Conservation (phyloP, 495 filamentous ascomycete genomes). For the Hypoxylon fragiforme region DNA sequence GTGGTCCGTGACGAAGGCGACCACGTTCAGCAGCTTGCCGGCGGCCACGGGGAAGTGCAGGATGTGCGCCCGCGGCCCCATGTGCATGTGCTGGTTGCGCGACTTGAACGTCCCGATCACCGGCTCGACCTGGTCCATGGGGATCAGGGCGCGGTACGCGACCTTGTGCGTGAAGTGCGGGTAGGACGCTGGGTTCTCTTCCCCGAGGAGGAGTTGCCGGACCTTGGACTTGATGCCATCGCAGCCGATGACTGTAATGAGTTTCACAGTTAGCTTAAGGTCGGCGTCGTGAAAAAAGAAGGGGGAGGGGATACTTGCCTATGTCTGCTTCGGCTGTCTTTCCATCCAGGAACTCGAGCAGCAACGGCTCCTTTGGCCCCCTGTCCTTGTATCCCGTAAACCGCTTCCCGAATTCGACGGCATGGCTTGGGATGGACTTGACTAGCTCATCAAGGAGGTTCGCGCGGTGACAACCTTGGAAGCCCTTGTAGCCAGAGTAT, state of each 20-base stretch:
- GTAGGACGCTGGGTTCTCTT: constrained; percentile 42
- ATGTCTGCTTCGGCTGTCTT: constrained; percentile 48
- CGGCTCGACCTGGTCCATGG: constrained; percentile 45
- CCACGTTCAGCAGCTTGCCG: constrained; percentile 49
- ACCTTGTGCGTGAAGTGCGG: constrained; percentile 51
- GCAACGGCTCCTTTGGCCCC: constrained; percentile 33
- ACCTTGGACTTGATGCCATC: constrained; percentile 59
- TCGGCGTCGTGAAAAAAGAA: too few relatives aligned
- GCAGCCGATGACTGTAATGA: constrained; percentile 51
- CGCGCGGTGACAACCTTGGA: constrained; percentile 52
- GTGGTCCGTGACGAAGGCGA: constrained; percentile 47
- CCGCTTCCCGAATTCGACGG: constrained; percentile 42
- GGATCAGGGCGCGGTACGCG: constrained; percentile 53
- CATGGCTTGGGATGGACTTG: constrained; percentile 47
- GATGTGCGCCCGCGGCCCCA: constrained; percentile 50
- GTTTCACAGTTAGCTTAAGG: constrained; percentile 1
- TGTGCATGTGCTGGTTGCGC: constrained; percentile 47
- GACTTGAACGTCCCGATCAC: constrained; percentile 49
- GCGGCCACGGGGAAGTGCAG: constrained; percentile 46
- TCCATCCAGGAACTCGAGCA: constrained; percentile 54
- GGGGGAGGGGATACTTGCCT: constrained; percentile 32
- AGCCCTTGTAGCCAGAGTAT: constrained; percentile 38
- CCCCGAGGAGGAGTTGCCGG: constrained; percentile 43
- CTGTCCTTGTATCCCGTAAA: constrained; percentile 32
- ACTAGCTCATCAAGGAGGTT: constrained; percentile 59